A percentile compares a stretch with the other conserved stretches of the same genome.
Conservation (phyloP, 2,329 filamentous ascomycete species). For the Fusarium sp. region DNA sequence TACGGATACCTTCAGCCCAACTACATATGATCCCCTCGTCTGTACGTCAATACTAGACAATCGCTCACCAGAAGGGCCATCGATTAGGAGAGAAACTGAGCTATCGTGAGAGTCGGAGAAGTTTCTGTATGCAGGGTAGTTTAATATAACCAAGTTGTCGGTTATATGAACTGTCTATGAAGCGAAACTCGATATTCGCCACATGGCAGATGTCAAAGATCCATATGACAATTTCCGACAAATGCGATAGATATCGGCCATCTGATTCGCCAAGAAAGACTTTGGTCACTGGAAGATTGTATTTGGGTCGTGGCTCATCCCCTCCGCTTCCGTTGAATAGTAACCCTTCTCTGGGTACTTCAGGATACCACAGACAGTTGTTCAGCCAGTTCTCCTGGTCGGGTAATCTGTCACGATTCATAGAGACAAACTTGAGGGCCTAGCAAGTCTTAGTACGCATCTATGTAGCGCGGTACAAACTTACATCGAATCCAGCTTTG, state of each 20-base stretch:
- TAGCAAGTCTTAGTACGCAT: fast-evolving
- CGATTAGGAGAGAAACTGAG: neutral
- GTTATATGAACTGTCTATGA: too few species aligned
- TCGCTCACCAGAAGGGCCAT: neutral
- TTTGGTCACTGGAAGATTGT: neutral
- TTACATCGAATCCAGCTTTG: neutral
- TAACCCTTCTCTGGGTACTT: neutral
- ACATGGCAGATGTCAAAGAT: neutral
- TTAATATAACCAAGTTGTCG: too few species aligned
- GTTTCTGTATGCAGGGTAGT: too few species aligned
- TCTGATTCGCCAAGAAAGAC: neutral
- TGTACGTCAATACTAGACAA: neutral
- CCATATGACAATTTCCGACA: neutral
- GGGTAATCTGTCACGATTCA: fast-evolving
- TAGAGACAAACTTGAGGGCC: neutral
- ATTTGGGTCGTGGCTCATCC: neutral
- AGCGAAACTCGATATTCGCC: neutral
- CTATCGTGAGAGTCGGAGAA: neutral
- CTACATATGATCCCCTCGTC: neutral
- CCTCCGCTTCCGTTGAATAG: neutral
- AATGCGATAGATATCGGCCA: neutral
- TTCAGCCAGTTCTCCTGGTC: neutral
- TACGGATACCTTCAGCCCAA: neutral
- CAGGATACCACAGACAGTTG: neutral
- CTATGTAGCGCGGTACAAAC: fast-evolving